Conservation (phyloP, 179 eudicot species). For the Spergularia azorica region DNA sequence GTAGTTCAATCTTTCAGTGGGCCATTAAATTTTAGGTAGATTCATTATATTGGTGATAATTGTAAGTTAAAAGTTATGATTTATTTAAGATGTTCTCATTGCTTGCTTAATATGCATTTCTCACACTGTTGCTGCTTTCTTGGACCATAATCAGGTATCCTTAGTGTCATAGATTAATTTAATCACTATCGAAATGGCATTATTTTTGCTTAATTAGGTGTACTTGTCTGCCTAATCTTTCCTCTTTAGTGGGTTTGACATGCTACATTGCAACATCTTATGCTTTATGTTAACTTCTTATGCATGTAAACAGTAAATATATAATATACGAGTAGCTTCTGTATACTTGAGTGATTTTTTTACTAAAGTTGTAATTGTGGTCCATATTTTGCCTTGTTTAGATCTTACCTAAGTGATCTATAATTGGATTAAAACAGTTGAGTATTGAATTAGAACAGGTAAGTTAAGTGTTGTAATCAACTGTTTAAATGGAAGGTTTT, state of each 20-base stretch:
- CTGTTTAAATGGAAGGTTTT: constrained; percentile 13
- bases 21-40: constrained; percentile 43
- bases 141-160: constrained; percentile 28
- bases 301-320: not conserved
- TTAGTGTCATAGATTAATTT: not conserved
- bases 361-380: constrained; percentile 25
- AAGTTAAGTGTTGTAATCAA: constrained; percentile 30
- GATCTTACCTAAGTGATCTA: constrained; percentile 27
- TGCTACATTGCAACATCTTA: constrained; percentile 1
- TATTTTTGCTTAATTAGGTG: constrained; percentile 12
- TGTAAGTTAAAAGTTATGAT: constrained; percentile 32
- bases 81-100: constrained; percentile 23
- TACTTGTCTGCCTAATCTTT: constrained; percentile 25
- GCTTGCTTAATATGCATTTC: constrained; percentile 27
- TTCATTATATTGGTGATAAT: constrained; percentile 34
- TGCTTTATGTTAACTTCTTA: not conserved
- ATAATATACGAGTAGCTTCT: too few relatives aligned
- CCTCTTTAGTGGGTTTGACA: constrained; percentile 18
- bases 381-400: constrained; percentile 26
- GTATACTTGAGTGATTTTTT: constrained; percentile 9
- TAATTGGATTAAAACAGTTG: constrained; percentile 13
- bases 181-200: constrained; percentile 15
- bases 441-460: constrained; percentile 14
- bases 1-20: constrained; percentile 10
- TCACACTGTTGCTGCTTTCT: constrained; percentile 24